Evolutionary conservation across 2,329 filamentous ascomycete species (phyloP), one percentile per base, ranked within the genome.

Genomic region (Teratosphaeria destructans): DNA sequence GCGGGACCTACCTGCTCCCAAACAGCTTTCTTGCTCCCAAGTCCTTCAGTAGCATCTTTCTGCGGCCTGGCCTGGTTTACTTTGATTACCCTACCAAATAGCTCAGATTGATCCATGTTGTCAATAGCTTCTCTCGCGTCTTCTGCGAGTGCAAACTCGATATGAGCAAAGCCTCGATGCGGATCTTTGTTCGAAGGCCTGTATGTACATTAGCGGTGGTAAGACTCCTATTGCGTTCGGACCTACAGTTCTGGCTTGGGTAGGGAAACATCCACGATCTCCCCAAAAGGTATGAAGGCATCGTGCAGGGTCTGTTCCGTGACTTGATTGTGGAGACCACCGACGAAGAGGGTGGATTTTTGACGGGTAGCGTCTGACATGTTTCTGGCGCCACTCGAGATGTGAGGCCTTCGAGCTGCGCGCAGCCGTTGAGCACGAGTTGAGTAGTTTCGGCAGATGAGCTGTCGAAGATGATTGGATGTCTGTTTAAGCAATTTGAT

Each of bases 81-180:
- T 73, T 92, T 96, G 73, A 99, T 87, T 14, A 94, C 87, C 61
- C 90, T 85, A 11, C 94, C 95, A 72, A 93, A 97, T 54, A 99
- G 83, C 76, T 97, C 93, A 62, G 92, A 88, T 73, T 96, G 91
- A 72, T 99, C 90, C 93, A 99, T 97, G 72, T 99, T 99, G 80
- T 97, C 91, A 73, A 99, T 96, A 56, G 94, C 94, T 75, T 97
- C 93, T 70, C 86, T 86, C 32, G 92, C 93, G 75, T 99, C 94
- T 60, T 87, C 84, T 12, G 85, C 81, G 60, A 90, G 83, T 68
- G 96, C 91, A 70, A 89, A 99, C 71, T 99, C 94, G 56, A 99
- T 89, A 72, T 99, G 97, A 60, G 92, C 94, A 74, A 97, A 99
- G 0, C 95, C 94, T 57, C 92, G 82, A 73, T 99, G 94, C 34